A percentile compares a stretch with the other conserved stretches of the same genome.
Evolutionary conservation across 805 yeast genomes (phyloP).

Genomic region (Kodamaea sagamina): DNA sequence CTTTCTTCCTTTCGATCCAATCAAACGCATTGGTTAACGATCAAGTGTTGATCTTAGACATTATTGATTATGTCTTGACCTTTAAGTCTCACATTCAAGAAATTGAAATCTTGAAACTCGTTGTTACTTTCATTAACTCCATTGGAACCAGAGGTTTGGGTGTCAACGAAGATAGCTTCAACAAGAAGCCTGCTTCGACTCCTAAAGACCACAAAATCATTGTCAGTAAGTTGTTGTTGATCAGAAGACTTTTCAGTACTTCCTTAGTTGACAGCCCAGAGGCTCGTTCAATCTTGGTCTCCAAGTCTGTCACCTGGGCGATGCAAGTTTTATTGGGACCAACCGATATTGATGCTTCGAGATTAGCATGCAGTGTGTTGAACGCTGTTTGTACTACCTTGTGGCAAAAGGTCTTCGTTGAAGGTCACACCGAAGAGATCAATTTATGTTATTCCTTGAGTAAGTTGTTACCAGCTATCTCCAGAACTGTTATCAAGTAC

Average conservation of each 20-base stretch:
- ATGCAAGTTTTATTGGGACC: constrained; percentile 57
- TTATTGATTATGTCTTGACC: constrained; percentile 55
- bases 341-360: constrained; percentile 56
- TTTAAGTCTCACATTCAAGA: constrained; percentile 43
- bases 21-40: constrained; percentile 54
- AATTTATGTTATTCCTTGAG: constrained; percentile 49
- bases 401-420: constrained; percentile 34
- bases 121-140: constrained; percentile 50
- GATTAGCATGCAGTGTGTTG: constrained; percentile 64
- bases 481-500: constrained; percentile 52
- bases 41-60: constrained; percentile 63
- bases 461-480: constrained; percentile 55
- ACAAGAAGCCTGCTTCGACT: constrained; percentile 28
- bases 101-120: constrained; percentile 41
- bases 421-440: constrained; percentile 32
- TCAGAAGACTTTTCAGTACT: constrained; percentile 54
- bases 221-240: constrained; percentile 59
- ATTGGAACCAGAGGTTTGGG: constrained; percentile 61
- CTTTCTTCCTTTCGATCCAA: constrained; percentile 49
- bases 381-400: constrained; percentile 48
- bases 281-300: constrained; percentile 42
- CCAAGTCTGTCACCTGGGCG: constrained; percentile 54
- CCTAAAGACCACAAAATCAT: constrained; percentile 56
- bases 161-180: constrained; percentile 34
- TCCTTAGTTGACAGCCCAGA: constrained; percentile 30